phyloP scores from a whole-genome alignment of 164 flowering plant genomes.

The Aristolochia californica region DNA sequence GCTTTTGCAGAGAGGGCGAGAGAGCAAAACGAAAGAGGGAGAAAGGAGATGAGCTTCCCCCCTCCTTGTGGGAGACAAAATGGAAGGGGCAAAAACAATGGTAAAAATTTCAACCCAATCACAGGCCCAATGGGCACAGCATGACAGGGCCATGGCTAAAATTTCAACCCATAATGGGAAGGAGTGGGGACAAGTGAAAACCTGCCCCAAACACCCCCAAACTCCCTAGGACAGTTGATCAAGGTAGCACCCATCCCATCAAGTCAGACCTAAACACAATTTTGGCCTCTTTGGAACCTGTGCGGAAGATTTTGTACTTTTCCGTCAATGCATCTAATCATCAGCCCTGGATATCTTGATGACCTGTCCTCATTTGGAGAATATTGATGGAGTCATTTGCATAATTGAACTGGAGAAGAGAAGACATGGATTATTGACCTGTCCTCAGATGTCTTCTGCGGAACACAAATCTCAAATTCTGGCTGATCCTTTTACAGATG shows the following conservation, averaged over 20 bases:
- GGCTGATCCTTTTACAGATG: constrained; percentile 19
- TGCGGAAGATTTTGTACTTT: constrained; percentile 38
- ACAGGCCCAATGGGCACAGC: too few species aligned
- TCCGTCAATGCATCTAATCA: constrained; percentile 43
- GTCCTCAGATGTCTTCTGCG: constrained; percentile 23
- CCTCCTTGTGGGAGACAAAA: too few species aligned
- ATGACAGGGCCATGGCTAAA: too few species aligned
- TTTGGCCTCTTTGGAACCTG: constrained; percentile 30
- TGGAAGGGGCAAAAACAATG: too few species aligned
- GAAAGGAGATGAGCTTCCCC: too few species aligned
- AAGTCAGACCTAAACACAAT: constrained; percentile 14
- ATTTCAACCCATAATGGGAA: too few species aligned
- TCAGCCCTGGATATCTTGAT: constrained; percentile 16
- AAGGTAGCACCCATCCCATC: constrained; percentile 39
- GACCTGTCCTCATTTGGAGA: constrained; percentile 22
- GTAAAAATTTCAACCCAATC: too few species aligned
- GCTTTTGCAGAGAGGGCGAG: too few species aligned
- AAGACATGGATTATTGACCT: constrained; percentile 24
- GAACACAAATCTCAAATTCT: constrained; percentile 21
- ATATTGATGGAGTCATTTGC: constrained; percentile 5
- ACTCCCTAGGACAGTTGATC: constrained; percentile 21
- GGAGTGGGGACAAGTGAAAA: too few species aligned
- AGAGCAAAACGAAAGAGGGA: too few species aligned
- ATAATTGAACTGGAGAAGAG: constrained; percentile 24
- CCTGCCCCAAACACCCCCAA: too few species aligned